A percentile compares a stretch with the other conserved stretches of the same genome.
These are phyloP conservation scores for Stentor coeruleus DNA, from an alignment of 73 alveolate genomes.

Conservation along the genomic window DNA sequence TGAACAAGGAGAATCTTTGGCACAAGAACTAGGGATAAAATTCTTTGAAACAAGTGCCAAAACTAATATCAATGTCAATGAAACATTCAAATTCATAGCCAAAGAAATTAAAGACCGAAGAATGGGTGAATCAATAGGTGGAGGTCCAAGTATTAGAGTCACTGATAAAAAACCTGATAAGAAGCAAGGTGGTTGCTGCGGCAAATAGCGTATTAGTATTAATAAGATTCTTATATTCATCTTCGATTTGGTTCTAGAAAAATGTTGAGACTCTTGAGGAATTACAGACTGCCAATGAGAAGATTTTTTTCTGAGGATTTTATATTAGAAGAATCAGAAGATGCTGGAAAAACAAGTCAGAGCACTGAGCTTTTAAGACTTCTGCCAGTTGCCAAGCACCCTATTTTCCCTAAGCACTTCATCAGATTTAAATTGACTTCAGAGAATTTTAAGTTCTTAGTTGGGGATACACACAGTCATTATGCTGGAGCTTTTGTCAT, in stretches of 20 bases:
- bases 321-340: slow-evolving; percentile 7
- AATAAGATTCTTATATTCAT: neutral
- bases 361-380: neutral
- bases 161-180: no score
- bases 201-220: no score
- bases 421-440: neutral
- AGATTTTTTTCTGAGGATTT: slow-evolving; percentile 18
- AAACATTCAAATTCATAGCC: slow-evolving; percentile 36
- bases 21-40: slow-evolving; percentile 51
- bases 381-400: slow-evolving; percentile 27
- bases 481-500: slow-evolving; percentile 22
- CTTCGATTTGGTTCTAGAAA: neutral
- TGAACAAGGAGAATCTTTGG: slow-evolving; percentile 57
- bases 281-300: neutral
- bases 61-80: slow-evolving; percentile 65
- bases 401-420: slow-evolving; percentile 26
- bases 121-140: no score
- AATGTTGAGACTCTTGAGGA: neutral
- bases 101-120: slow-evolving; percentile 34
- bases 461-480: neutral
- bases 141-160: no score
- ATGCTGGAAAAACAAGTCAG: neutral
- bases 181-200: no score
- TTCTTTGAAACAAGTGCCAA: slow-evolving; percentile 84
- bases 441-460: slow-evolving; percentile 22